Conservation (phyloP, 768 basidiomycete species). For the Tulasnella sp. region DNA sequence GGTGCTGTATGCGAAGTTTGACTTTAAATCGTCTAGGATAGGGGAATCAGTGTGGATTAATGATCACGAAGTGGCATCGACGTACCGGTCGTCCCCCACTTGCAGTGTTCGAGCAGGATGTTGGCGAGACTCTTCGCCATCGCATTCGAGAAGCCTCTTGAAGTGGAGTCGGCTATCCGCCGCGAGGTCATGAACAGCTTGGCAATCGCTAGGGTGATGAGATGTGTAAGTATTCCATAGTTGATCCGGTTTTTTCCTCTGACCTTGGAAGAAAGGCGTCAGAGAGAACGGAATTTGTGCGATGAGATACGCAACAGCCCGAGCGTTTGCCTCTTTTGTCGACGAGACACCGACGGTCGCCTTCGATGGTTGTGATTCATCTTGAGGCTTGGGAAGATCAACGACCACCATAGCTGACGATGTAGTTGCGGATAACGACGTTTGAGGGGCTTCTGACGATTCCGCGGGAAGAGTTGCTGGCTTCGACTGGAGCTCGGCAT, state of each 20-base stretch:
- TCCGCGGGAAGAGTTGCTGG: not conserved
- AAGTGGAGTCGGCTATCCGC: constrained; percentile 71
- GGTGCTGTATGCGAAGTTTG: constrained; percentile 56
- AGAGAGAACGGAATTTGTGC: constrained; percentile 46
- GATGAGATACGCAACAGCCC: constrained; percentile 17
- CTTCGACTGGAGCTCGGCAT: constrained; percentile 36
- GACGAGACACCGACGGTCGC: constrained; percentile 21
- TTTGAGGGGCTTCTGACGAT: not conserved
- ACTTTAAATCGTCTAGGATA: constrained; percentile 48
- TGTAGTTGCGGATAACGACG: not conserved
- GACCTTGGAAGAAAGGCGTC: constrained; percentile 87
- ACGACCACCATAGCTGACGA: constrained; percentile 18
- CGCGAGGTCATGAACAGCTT: constrained; percentile 79
- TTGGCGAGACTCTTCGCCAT: constrained; percentile 69
- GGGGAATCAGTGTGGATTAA: constrained; percentile 21
- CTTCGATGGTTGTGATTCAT: constrained; percentile 50
- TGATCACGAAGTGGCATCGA: constrained; percentile 23
- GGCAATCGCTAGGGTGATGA: constrained; percentile 64
- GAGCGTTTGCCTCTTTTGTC: constrained; percentile 28
- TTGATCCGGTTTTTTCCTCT: constrained; percentile 36
- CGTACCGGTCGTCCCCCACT: constrained; percentile 58
- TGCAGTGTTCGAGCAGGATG: constrained; percentile 73
- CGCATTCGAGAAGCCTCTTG: constrained; percentile 75
- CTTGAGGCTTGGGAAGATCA: constrained; percentile 45
- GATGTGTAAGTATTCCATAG: constrained; percentile 22